Evolutionary conservation across 352 stramenopile genomes (phyloP).

Genomic region (Pythium sukuiense): DNA sequence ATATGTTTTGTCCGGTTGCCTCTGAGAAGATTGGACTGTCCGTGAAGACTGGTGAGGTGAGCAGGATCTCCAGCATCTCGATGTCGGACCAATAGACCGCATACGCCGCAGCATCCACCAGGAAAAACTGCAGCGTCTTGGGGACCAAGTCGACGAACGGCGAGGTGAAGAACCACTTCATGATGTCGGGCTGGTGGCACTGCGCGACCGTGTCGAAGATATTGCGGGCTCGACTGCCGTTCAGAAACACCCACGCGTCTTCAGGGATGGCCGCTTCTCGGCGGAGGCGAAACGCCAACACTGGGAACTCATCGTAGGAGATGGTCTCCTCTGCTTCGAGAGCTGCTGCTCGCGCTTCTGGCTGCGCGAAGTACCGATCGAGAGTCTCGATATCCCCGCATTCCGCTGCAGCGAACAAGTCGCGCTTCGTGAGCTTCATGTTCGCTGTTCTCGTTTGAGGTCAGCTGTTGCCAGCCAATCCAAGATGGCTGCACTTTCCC

Average conservation of each 20-base stretch:
- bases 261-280: too few species aligned
- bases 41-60: conserved; percentile 5
- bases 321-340: background rate
- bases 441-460: background rate
- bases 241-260: conserved; percentile 2
- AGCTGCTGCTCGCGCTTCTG: background rate
- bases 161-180: background rate
- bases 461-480: background rate
- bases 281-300: too few species aligned
- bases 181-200: background rate
- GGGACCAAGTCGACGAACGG: background rate
- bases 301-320: background rate
- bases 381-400: conserved; percentile 9
- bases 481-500: background rate
- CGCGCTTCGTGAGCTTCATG: background rate
- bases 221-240: background rate
- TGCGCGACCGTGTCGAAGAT: background rate
- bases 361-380: conserved; percentile 9
- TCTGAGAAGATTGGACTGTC: background rate
- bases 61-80: conserved; percentile 15
- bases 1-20: background rate
- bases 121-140: background rate
- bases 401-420: conserved; percentile 15
- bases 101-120: background rate
- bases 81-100: background rate